phyloP scores from a whole-genome alignment of 202 grass and related monocot species.

The Brachypodium distachyon region DNA sequence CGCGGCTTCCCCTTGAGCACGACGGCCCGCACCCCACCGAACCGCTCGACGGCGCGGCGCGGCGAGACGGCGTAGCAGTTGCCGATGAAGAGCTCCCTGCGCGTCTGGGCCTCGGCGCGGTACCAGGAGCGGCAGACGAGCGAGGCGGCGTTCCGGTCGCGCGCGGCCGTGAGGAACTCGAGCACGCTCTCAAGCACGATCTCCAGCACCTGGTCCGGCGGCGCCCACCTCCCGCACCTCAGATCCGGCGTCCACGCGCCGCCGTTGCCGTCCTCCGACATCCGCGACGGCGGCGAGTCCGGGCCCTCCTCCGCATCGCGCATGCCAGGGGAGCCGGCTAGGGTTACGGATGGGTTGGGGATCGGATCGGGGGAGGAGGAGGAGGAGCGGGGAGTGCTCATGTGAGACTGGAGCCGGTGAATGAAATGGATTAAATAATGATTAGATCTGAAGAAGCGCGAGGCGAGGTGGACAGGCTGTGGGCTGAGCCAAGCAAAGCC shows the following conservation, averaged over 20 bases:
- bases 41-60: constrained; percentile 50
- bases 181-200: constrained; percentile 86
- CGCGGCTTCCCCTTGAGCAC: constrained; percentile 89
- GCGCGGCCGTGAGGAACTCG: constrained; percentile 53
- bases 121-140: constrained; percentile 84
- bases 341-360: constrained; percentile 46
- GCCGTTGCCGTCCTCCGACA: constrained; percentile 54
- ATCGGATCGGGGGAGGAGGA: constrained; percentile 24
- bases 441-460: constrained; percentile 35
- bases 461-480: constrained; percentile 28
- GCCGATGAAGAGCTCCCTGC: constrained; percentile 77
- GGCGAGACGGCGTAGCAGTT: constrained; percentile 90
- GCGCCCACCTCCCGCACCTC: constrained; percentile 37
- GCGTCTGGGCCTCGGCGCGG: constrained; percentile 72
- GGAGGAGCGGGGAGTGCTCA: constrained; percentile 40
- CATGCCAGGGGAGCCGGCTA: constrained; percentile 49
- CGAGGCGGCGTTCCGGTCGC: constrained; percentile 74
- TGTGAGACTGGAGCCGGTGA: constrained; percentile 53
- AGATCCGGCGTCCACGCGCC: constrained; percentile 61
- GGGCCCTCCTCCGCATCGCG: constrained; percentile 41
- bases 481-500: constrained; percentile 10
- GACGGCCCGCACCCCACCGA: constrained; percentile 52
- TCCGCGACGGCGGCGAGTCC: constrained; percentile 50
- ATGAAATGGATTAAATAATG: constrained; percentile 76
- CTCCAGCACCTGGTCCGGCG: constrained; percentile 75